Percentiles rank a stretch among this genome's conserved stretches.
phyloP scores from a whole-genome alignment of 1,139 yeast genomes.

The Scheffersomyces parashehatae region DNA sequence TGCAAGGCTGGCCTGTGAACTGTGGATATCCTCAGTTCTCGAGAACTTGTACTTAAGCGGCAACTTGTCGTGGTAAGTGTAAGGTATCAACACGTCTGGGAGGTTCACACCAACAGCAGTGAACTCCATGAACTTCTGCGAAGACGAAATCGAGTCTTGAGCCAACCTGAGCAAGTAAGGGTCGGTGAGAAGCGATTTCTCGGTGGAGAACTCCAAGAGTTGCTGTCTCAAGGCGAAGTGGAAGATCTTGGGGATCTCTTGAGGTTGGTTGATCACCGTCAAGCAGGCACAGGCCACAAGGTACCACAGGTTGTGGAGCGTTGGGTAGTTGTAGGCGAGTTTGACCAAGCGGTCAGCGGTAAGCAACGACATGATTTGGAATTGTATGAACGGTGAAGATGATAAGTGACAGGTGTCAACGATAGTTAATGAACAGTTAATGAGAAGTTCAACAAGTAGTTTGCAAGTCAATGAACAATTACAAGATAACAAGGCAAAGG shows the following conservation, averaged over 20 bases:
- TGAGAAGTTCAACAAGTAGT: too few species aligned
- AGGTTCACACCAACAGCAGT: slow-evolving; percentile 45
- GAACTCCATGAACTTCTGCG: slow-evolving; percentile 40
- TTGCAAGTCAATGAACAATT: too few species aligned
- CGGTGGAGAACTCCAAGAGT: slow-evolving; percentile 32
- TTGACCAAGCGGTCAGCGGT: slow-evolving; percentile 64
- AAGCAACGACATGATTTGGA: slow-evolving; percentile 15
- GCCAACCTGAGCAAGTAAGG: slow-evolving; percentile 34
- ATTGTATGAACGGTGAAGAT: too few species aligned
- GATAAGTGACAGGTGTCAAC: too few species aligned
- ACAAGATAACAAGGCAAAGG: too few species aligned
- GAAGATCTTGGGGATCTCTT: slow-evolving; percentile 73
- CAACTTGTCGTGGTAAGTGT: slow-evolving; percentile 37
- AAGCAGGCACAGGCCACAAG: slow-evolving; percentile 78
- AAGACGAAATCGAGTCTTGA: slow-evolving; percentile 41
- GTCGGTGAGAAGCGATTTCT: slow-evolving; percentile 31
- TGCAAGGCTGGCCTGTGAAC: slow-evolving; percentile 45
- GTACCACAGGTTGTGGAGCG: slow-evolving; percentile 62
- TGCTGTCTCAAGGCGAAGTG: slow-evolving; percentile 69
- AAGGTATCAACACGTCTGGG: slow-evolving; percentile 47
- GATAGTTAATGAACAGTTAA: too few species aligned
- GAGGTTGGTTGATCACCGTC: slow-evolving; percentile 78
- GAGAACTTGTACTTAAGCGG: slow-evolving; percentile 41
- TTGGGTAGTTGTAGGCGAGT: slow-evolving; percentile 55
- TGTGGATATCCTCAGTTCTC: slow-evolving; percentile 35